Evolutionary conservation across 495 filamentous ascomycete genomes (phyloP).

Genomic region (Penicillium ochrochloron): DNA sequence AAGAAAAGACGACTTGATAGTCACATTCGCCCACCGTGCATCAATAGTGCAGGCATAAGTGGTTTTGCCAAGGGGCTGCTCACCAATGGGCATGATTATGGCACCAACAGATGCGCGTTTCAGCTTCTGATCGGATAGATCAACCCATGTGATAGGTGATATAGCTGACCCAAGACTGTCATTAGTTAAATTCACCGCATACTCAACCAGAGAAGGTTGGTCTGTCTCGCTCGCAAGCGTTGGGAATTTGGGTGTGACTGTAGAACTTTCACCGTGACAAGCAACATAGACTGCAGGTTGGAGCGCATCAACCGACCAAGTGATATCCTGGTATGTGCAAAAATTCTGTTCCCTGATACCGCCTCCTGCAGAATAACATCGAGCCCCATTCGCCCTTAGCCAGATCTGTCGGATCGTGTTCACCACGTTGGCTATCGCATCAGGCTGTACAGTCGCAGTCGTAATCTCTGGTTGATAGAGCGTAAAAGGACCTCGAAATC

Average conservation of each 20-base stretch:
- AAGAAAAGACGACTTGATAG: not conserved
- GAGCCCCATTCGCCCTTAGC: conserved; percentile 2
- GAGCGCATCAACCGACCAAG: conserved; percentile 7
- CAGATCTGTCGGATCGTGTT: conserved; percentile 8
- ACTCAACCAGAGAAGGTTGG: not conserved
- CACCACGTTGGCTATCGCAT: conserved; percentile 1
- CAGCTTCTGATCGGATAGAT: not conserved
- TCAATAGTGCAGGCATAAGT: conserved; percentile 6
- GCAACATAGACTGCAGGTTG: conserved; percentile 6
- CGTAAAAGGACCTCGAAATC: conserved; percentile 3
- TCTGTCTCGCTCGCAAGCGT: conserved; percentile 6
- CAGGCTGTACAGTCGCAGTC: not conserved
- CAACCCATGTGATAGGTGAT: conserved; percentile 5
- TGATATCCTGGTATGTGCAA: conserved; percentile 5
- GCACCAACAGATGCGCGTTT: conserved; percentile 3
- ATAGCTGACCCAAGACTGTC: not conserved
- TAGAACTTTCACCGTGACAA: not conserved
- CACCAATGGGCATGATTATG: not conserved
- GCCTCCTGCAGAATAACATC: conserved; percentile 2
- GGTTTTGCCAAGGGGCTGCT: not conserved
- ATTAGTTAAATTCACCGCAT: not conserved
- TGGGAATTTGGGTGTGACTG: conserved; percentile 2
- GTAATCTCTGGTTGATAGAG: conserved; percentile 7
- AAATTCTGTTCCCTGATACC: conserved; percentile 4
- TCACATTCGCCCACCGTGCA: conserved; percentile 1